Evolutionary conservation across 192 early-diverging fungal genomes (phyloP).

Genomic region (Podila horticola): DNA sequence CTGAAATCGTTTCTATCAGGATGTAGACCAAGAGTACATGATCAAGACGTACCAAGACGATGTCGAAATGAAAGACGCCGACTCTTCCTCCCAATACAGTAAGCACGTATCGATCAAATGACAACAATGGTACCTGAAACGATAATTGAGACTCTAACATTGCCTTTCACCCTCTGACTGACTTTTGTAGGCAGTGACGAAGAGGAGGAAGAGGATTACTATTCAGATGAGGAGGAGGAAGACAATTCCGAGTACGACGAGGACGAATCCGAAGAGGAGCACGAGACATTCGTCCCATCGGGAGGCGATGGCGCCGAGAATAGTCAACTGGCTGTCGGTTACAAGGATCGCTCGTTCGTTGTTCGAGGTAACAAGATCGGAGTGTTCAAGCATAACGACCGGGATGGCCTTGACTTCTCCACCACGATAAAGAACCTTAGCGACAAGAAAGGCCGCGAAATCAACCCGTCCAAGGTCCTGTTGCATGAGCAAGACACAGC

Average conservation of each 20-base stretch:
- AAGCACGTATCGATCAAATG: neutral
- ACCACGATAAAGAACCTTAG: constrained; percentile 84
- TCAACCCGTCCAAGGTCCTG: constrained; percentile 81
- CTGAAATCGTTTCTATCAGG: constrained; percentile 12
- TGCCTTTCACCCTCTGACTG: neutral
- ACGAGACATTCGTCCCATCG: constrained; percentile 41
- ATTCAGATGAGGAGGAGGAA: constrained; percentile 34
- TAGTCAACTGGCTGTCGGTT: constrained; percentile 84
- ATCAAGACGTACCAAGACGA: constrained; percentile 81
- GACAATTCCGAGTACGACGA: constrained; percentile 49
- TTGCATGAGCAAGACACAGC: constrained; percentile 88
- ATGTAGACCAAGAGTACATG: constrained; percentile 79
- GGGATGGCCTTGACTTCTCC: constrained; percentile 77
- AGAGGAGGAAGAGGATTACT: constrained; percentile 22
- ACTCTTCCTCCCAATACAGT: neutral
- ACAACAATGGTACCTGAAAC: neutral
- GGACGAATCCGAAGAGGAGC: constrained; percentile 55
- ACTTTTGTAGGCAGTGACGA: constrained; percentile 1
- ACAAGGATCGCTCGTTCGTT: constrained; percentile 91
- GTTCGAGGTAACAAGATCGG: constrained; percentile 91
- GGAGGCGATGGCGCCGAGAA: constrained; percentile 63
- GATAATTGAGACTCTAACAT: neutral
- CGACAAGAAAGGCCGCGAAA: constrained; percentile 63
- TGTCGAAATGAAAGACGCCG: constrained; percentile 66
- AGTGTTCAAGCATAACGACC: constrained; percentile 83